A percentile compares a stretch with the other conserved stretches of the same genome.
Evolutionary conservation across 1,284 basidiomycete genomes (phyloP).

Genomic region (Hymenochaete sp.): DNA sequence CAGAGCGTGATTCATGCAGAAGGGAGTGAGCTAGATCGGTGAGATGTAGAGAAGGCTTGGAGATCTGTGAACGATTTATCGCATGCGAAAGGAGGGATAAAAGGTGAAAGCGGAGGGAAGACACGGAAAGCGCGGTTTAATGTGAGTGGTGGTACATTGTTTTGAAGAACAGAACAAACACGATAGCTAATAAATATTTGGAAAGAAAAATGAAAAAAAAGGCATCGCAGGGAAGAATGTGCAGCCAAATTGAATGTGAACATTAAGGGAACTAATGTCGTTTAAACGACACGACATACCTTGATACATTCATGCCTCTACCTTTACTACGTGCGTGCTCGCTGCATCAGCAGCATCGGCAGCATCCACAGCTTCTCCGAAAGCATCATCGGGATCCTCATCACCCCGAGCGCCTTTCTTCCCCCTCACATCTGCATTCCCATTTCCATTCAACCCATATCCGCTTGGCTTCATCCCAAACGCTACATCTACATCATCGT

Average conservation of each 20-base stretch:
- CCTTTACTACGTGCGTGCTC: not conserved
- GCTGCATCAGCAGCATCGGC: not conserved
- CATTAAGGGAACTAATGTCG: not conserved
- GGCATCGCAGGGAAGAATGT: not conserved
- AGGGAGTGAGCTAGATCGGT: too few species aligned
- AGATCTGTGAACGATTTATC: not conserved
- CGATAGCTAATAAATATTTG: not conserved
- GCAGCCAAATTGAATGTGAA: not conserved
- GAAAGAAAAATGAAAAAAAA: not conserved
- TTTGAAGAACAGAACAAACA: too few species aligned
- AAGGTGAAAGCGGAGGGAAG: not conserved
- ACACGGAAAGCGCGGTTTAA: not conserved
- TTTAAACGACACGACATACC: not conserved
- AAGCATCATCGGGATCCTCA: slow-evolving; percentile 10
- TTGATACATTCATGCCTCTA: slow-evolving; percentile 5
- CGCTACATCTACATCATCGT: not conserved
- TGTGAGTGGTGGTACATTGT: not conserved
- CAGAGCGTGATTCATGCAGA: not conserved
- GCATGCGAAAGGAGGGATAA: not conserved
- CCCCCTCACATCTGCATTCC: slow-evolving; percentile 5
- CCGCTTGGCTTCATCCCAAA: too few species aligned
- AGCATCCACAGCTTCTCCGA: slow-evolving; percentile 14
- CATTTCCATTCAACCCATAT: slow-evolving; percentile 1
- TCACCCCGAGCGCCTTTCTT: slow-evolving; percentile 8
- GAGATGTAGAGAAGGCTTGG: too few species aligned